Conservation (phyloP, 768 basidiomycete genomes). For the Wakefieldia striispora region DNA sequence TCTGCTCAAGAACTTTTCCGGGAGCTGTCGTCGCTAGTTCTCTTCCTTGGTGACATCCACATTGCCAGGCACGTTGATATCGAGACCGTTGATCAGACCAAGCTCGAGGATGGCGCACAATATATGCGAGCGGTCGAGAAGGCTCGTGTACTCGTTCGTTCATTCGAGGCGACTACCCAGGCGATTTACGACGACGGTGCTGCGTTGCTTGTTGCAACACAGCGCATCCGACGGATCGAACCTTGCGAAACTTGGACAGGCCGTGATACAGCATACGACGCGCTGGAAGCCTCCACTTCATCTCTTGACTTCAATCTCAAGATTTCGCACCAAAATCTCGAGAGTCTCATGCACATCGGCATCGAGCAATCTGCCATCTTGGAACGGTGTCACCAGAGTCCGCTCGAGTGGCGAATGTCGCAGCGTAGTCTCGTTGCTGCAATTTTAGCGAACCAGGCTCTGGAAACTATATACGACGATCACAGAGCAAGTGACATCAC, state of each 20-base stretch:
- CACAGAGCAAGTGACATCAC: slow-evolving; percentile 5
- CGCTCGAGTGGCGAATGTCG: slow-evolving; percentile 47
- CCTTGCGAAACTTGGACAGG: slow-evolving; percentile 24
- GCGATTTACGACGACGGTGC: slow-evolving; percentile 50
- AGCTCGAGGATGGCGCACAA: slow-evolving; percentile 33
- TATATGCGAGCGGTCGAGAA: slow-evolving; percentile 44
- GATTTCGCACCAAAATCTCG: slow-evolving; percentile 37
- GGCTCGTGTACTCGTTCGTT: slow-evolving; percentile 46
- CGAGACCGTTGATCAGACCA: slow-evolving; percentile 36
- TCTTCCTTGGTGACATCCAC: slow-evolving; percentile 46
- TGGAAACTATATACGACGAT: slow-evolving; percentile 17
- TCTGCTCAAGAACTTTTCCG: slow-evolving; percentile 35
- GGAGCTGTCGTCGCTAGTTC: slow-evolving; percentile 41
- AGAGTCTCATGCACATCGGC: slow-evolving; percentile 36
- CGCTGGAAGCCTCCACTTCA: slow-evolving; percentile 28
- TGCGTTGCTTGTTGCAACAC: slow-evolving; percentile 39
- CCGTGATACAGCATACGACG: slow-evolving; percentile 25
- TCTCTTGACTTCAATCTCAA: slow-evolving; percentile 36
- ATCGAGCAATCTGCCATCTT: slow-evolving; percentile 40
- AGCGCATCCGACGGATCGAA: slow-evolving; percentile 30
- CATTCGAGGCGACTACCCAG: slow-evolving; percentile 47
- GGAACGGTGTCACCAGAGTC: slow-evolving; percentile 37
- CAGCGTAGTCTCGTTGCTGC: slow-evolving; percentile 36
- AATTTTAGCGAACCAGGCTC: slow-evolving; percentile 21
- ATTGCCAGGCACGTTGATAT: slow-evolving; percentile 53